Evolutionary conservation across 495 filamentous ascomycete genomes (phyloP).

Genomic region (Cercophora sp.): DNA sequence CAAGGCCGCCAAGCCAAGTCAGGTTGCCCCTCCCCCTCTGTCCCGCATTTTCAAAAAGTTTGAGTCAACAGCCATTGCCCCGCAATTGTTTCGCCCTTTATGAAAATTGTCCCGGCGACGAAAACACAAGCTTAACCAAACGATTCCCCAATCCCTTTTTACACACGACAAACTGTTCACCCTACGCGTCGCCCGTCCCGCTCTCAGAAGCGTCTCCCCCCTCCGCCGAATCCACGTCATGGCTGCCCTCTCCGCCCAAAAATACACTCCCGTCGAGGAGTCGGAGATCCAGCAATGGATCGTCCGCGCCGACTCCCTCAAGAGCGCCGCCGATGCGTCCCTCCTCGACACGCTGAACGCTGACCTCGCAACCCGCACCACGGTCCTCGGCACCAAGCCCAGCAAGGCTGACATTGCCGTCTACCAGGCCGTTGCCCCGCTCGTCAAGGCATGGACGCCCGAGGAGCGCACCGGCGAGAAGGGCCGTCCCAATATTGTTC

Average conservation of each 20-base stretch:
- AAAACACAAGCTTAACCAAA: neutral
- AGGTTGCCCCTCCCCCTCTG: no score
- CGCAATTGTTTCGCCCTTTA: slow-evolving; percentile 8
- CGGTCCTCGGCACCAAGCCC: slow-evolving; percentile 83
- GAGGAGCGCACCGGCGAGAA: slow-evolving; percentile 89
- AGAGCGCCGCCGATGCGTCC: slow-evolving; percentile 54
- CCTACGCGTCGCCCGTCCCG: slow-evolving; percentile 38
- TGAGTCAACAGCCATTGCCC: slow-evolving; percentile 13
- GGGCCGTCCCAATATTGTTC: slow-evolving; percentile 87
- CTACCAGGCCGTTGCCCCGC: slow-evolving; percentile 74
- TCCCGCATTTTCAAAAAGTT: no score
- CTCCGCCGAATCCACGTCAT: slow-evolving; percentile 36
- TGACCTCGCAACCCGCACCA: slow-evolving; percentile 83
- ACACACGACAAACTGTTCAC: slow-evolving; percentile 45
- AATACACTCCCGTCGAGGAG: slow-evolving; percentile 71
- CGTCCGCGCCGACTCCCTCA: slow-evolving; percentile 65
- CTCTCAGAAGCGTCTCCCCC: slow-evolving; percentile 41
- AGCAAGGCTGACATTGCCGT: slow-evolving; percentile 84
- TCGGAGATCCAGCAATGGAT: slow-evolving; percentile 87
- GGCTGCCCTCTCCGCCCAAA: slow-evolving; percentile 62
- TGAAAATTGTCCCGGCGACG: slow-evolving; percentile 15
- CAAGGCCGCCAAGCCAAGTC: no score
- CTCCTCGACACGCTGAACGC: slow-evolving; percentile 74
- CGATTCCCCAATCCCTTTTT: slow-evolving; percentile 1
- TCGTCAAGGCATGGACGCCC: slow-evolving; percentile 73